Percentiles rank a stretch among this genome's conserved stretches.
These are phyloP conservation scores for Tremella fuciformis DNA, from an alignment of 768 basidiomycete genomes.

Conservation along the genomic window DNA sequence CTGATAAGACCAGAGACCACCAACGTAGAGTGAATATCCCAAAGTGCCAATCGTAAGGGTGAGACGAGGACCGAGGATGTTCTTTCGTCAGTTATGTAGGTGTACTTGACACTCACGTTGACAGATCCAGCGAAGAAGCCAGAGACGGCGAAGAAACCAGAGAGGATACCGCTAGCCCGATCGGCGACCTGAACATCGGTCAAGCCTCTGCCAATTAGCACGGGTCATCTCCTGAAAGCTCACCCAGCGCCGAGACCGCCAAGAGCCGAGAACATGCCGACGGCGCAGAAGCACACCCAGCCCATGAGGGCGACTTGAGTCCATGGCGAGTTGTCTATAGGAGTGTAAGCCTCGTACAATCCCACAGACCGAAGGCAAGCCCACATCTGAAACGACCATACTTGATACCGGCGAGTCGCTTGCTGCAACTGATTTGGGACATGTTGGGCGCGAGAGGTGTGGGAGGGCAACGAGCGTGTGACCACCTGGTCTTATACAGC, in stretches of 20 bases:
- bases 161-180: conserved; percentile 55
- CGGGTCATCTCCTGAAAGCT: conserved; percentile 11
- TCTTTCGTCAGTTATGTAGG: conserved; percentile 42
- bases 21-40: conserved; percentile 68
- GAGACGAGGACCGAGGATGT: conserved; percentile 68
- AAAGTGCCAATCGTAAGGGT: conserved; percentile 71
- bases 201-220: conserved; percentile 51
- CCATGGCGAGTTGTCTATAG: conserved; percentile 28
- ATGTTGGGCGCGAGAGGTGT: no score
- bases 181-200: conserved; percentile 54
- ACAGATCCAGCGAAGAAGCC: conserved; percentile 55
- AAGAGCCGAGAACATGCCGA: conserved; percentile 38
- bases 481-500: no score
- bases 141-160: conserved; percentile 55
- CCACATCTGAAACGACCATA: not conserved
- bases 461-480: no score
- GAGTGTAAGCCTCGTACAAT: no score
- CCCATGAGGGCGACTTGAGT: conserved; percentile 33
- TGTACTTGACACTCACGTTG: conserved; percentile 28
- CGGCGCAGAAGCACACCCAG: conserved; percentile 35
- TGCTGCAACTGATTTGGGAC: no score
- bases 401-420: not conserved
- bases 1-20: conserved; percentile 48
- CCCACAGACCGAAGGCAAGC: not conserved
- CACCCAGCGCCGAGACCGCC: conserved; percentile 17